Evolutionary conservation across 768 basidiomycete genomes (phyloP), one percentile per base, ranked within the genome.

Genomic region (Rhizopogon vulgaris): DNA sequence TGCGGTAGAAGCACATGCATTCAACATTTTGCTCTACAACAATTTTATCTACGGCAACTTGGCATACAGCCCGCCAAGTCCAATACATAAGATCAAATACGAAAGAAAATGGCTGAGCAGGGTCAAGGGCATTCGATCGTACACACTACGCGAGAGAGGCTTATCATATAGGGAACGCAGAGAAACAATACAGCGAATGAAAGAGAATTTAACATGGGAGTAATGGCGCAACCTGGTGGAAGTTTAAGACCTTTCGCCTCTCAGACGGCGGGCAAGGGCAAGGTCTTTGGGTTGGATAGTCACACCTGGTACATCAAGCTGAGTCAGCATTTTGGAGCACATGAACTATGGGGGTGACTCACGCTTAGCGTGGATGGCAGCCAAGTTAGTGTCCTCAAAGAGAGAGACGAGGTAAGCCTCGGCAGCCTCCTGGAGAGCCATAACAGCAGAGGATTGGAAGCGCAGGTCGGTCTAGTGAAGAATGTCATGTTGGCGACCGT

Each of bases 371-470:
- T 91, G 89, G 69, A 91, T 91, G 51, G 89, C 89, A 59, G 90
- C 90, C 80, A 92, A 83, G 77, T 90, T 90, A 54, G 88, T 90
- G 75, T 90, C 88, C 62, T 90, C 88, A 62, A 90, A 90, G 66
- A 90, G 78, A 24, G 85, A 88, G 63, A 89, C 87, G 52, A 89
- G 86, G 73, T 90, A 90, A 25, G 86, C 87, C 77, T 94, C 92
- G 46, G 89, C 87, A 45, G 90, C 92, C 69, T 94, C 92, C 74
- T 94, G 91, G 54, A 94, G 80, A 42, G 92, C 92, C 82, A 90
- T 89, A 59, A 94, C 90, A 36, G 91, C 92, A 24, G 92, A 94
- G 3, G 90, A 93, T 72, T 95, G 93, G 90, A 94, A 94, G 63
- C 93, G 90, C 57, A 95, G 74, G 68, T 90, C 87, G 60, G 90